A percentile compares a stretch with the other conserved stretches of the same genome.
These are phyloP conservation scores for Dactylorhiza incarnata DNA, from an alignment of 106 monocot species.

Conservation along the genomic window DNA sequence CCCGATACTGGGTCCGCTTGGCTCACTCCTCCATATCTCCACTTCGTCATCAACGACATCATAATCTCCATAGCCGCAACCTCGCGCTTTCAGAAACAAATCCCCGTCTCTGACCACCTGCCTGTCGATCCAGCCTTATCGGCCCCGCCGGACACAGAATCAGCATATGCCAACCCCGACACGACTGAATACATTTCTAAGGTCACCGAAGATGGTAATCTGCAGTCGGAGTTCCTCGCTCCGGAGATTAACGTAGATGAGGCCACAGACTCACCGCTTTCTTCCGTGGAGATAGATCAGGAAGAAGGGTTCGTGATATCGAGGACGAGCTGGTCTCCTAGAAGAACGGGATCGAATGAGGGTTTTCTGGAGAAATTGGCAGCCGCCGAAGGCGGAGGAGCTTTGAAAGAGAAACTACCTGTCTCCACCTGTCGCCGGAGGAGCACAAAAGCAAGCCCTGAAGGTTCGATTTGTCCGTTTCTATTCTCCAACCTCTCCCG, in stretches of 20 bases:
- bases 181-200: neutral
- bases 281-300: conserved; percentile 1
- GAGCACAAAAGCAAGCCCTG: too few relatives aligned
- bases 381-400: neutral
- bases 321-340: conserved; percentile 43
- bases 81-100: too few relatives aligned
- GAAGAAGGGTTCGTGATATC: conserved; percentile 58
- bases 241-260: neutral
- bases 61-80: too few relatives aligned
- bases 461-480: too few relatives aligned
- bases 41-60: too few relatives aligned
- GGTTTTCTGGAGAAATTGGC: neutral
- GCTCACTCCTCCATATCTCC: too few relatives aligned
- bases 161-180: too few relatives aligned
- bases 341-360: conserved; percentile 10
- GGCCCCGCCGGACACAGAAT: too few relatives aligned
- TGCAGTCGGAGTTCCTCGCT: neutral
- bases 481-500: too few relatives aligned
- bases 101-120: too few relatives aligned
- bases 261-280: neutral
- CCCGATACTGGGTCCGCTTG: too few relatives aligned
- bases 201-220: neutral
- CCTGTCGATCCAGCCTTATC: too few relatives aligned
- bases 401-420: conserved; percentile 29
- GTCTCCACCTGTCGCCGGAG: conserved; percentile 40